Evolutionary conservation across 257 asterid genomes (phyloP).

Genomic region (Capsicum chinense): DNA sequence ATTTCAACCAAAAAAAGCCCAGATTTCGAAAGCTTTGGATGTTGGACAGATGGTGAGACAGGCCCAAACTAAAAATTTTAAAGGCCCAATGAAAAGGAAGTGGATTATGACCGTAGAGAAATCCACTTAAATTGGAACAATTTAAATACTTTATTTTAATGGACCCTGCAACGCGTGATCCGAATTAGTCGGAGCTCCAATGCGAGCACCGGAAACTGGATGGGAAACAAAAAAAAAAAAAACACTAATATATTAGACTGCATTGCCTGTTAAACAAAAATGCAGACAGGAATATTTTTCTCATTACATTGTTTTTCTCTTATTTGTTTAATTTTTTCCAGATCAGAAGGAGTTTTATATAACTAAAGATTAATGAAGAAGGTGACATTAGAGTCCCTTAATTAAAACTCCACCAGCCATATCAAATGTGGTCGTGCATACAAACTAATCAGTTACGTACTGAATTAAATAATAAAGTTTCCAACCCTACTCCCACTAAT

Average conservation of each 20-base stretch:
- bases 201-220: no score
- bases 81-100: not conserved
- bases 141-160: not conserved
- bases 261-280: not conserved
- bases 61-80: not conserved
- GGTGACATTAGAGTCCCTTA: not conserved
- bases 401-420: not conserved
- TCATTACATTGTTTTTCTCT: not conserved
- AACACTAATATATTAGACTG: no score
- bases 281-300: not conserved
- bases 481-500: not conserved
- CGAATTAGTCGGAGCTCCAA: no score
- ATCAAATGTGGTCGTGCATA: constrained; percentile 25
- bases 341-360: not conserved
- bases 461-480: not conserved
- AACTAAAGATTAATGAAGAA: not conserved
- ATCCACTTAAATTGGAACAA: not conserved
- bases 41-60: not conserved
- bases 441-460: not conserved
- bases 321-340: not conserved
- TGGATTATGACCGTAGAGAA: not conserved
- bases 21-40: not conserved
- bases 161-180: no score
- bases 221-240: no score
- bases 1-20: not conserved